A percentile compares a stretch with the other conserved stretches of the same genome.
phyloP scores from a whole-genome alignment of 2,329 filamentous ascomycete genomes.

The Magnaporthiopsis rhizophila region DNA sequence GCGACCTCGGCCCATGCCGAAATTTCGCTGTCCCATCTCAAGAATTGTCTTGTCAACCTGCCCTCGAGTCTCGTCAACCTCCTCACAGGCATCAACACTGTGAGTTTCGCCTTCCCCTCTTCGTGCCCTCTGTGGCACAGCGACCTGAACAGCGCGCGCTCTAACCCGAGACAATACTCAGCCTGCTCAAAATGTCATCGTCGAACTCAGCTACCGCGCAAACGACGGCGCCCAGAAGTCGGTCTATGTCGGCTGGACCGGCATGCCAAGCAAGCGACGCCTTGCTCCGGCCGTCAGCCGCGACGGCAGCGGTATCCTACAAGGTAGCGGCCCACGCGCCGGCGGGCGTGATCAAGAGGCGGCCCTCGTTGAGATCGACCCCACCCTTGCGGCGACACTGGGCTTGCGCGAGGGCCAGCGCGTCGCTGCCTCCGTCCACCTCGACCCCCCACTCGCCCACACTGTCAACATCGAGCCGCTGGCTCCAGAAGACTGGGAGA shows the following conservation, averaged over 20 bases:
- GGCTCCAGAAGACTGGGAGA: slow-evolving; percentile 96
- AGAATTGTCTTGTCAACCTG: slow-evolving; percentile 92
- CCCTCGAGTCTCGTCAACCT: slow-evolving; percentile 76
- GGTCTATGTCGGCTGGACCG: slow-evolving; percentile 90
- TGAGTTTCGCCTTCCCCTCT: slow-evolving; percentile 37
- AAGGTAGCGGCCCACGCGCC: slow-evolving; percentile 22
- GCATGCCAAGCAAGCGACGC: slow-evolving; percentile 89
- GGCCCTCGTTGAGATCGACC: slow-evolving; percentile 76
- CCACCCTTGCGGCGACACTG: slow-evolving; percentile 69
- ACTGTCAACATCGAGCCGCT: slow-evolving; percentile 95
- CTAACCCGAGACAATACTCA: slow-evolving; percentile 26
- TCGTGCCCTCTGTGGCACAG: too few relatives aligned
- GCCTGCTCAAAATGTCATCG: slow-evolving; percentile 91
- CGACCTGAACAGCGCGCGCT: background rate
- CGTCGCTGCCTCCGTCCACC: slow-evolving; percentile 62
- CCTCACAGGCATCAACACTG: slow-evolving; percentile 82
- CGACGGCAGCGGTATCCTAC: slow-evolving; percentile 53
- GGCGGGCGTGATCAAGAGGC: slow-evolving; percentile 65
- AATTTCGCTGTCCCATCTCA: slow-evolving; percentile 76
- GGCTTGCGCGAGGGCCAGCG: slow-evolving; percentile 77
- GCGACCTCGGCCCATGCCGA: slow-evolving; percentile 66
- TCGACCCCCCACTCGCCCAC: slow-evolving; percentile 85
- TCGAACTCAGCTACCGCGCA: slow-evolving; percentile 76
- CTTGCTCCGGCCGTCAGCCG: slow-evolving; percentile 64
- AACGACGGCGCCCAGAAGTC: slow-evolving; percentile 48